Base-by-base conservation (phyloP, 1,139 yeast species). In the Yamadazyma buinensis region DNA sequence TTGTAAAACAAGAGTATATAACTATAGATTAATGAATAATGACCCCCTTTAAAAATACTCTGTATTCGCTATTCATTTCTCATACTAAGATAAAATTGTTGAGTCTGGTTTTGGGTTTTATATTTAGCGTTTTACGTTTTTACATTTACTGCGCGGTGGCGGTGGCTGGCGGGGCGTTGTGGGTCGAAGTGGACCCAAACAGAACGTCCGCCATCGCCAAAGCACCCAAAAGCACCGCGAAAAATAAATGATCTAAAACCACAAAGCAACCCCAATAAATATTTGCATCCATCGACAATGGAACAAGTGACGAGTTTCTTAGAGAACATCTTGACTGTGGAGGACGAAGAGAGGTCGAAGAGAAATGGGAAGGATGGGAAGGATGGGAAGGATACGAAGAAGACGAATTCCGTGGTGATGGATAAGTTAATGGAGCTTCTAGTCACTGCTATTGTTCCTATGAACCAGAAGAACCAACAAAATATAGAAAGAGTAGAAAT, bases 341-440 rank as follows among this genome's bases (percentile, higher is more conserved):
- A 32, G 13, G 14, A 23, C 15, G 29, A 31, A 17, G 32, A 25
- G 7, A 27, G 15, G 7, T 14, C n/a, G 5, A 32, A 27, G 23
- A 28, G 13, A 5, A 19, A 11, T 4, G 19, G 20, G 13, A 26
- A 26, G 8, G 20, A 27, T 15, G 6, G 5, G 12, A 24, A 21
- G 10, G 19, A 26, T 15, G 9, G 5, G 15, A 24, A 20, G n/a
- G 23, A 25, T 8, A 15, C 12, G 1, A 37, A 32, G 18, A 23
- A 21, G 7, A 14, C 29, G 1, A 34, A 32, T 25, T 30, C 35
- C 11, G 15, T 37, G 7, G 25, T 37, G 24, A 28, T 35, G 5
- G 95, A 86, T 47, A 80, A 79, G 40, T 57, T 86, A 34, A 71
- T 85, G 46, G 95, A 85, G 49, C 74, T 77, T 47, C 63, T 84